These are phyloP conservation scores for Stachybotrys chartarum DNA, from an alignment of 2,329 filamentous ascomycete genomes.

Conservation along the genomic window DNA sequence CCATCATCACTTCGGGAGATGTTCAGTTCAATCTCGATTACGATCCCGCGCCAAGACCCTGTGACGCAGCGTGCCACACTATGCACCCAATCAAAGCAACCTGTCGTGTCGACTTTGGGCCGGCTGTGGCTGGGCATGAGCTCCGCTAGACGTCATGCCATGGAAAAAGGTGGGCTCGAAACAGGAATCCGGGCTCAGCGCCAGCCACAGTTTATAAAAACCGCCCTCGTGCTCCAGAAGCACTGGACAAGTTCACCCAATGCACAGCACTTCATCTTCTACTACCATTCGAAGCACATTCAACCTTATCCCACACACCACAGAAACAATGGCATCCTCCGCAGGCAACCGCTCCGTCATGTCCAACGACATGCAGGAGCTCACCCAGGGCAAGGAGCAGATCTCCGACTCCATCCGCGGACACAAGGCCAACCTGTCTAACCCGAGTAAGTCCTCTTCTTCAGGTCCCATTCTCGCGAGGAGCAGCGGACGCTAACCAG, in stretches of 20 bases:
- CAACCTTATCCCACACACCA: background rate
- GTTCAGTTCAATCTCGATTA: background rate
- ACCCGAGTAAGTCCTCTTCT: constrained; percentile 28
- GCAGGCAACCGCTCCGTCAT: constrained; percentile 30
- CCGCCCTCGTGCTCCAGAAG: no score
- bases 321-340: constrained; percentile 10
- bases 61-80: background rate
- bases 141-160: background rate
- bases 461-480: background rate
- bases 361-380: constrained; percentile 34
- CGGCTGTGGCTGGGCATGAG: background rate
- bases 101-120: background rate
- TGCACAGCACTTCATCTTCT: background rate
- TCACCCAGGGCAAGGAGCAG: constrained; percentile 18
- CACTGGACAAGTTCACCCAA: no score
- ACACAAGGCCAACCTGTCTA: constrained; percentile 40
- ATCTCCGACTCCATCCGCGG: constrained; percentile 23
- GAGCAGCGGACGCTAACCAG: background rate
- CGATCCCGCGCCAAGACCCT: background rate
- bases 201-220: background rate
- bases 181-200: background rate
- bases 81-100: background rate
- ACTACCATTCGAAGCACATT: background rate
- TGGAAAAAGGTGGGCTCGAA: background rate
- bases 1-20: no score